Percentiles rank a stretch among this genome's conserved stretches.
These are phyloP conservation scores for Friedmanniomyces simplex DNA, from an alignment of 495 filamentous ascomycete species.

Conservation along the genomic window DNA sequence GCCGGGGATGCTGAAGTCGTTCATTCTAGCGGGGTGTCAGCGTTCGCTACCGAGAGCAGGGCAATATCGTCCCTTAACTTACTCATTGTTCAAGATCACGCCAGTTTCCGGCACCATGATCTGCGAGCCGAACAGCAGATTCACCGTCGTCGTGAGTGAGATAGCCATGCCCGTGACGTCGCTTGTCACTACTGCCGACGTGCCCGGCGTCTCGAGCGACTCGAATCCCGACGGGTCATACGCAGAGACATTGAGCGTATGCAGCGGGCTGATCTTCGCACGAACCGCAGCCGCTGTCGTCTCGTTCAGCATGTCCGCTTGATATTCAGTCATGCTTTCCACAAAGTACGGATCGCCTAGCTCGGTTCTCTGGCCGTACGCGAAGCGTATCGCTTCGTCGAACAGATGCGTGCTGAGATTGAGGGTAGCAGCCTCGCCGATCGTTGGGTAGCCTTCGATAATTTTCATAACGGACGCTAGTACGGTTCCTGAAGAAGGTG, in stretches of 20 bases:
- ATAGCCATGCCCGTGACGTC: constrained; percentile 20
- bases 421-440: constrained; percentile 42
- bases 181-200: constrained; percentile 18
- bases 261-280: constrained; percentile 55
- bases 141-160: constrained; percentile 52
- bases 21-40: constrained; percentile 43
- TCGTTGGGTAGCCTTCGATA: constrained; percentile 56
- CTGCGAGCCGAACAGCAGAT: constrained; percentile 69
- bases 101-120: constrained; percentile 73
- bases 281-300: constrained; percentile 49
- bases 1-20: constrained; percentile 72
- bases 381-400: constrained; percentile 79
- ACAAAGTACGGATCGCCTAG: constrained; percentile 75
- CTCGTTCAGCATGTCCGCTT: constrained; percentile 54
- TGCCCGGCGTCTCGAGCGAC: constrained; percentile 21
- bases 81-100: constrained; percentile 81
- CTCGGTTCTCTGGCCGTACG: constrained; percentile 59
- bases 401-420: constrained; percentile 67
- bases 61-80: background rate
- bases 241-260: constrained; percentile 41
- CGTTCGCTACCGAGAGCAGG: background rate
- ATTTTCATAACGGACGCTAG: constrained; percentile 66
- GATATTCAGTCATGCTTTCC: constrained; percentile 48
- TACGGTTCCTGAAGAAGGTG: constrained; percentile 66
- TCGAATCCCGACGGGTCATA: constrained; percentile 28